Evolutionary conservation across 2,329 filamentous ascomycete species (phyloP), one percentile per base, ranked within the genome.

Genomic region (Exophiala aquamarina): DNA sequence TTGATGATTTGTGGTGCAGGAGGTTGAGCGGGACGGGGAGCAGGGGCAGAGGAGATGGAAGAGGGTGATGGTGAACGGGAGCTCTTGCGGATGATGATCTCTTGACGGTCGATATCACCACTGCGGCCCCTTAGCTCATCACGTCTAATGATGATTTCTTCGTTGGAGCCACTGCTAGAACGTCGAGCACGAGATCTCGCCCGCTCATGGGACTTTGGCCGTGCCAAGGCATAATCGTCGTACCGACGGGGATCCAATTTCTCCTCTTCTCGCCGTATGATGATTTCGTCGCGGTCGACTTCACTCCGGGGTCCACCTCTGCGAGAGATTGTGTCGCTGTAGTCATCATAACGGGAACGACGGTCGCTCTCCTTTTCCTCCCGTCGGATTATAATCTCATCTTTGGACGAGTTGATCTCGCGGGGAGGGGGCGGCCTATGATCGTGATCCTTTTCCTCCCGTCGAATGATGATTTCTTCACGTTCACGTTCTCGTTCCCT

Each of bases 1-100:
- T 82, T 79, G 59, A 93, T 84, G 35, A 86, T 76, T 54, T 78
- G 77, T 21, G 81, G 82, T 35, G 78, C 75, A 7, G 71, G 69
- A 38, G 70, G 66, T 39, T 81, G 79, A 15, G 79, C 77, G 3
- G 76, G 74, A 15, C 19, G 15, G 13, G 41, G 47, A 15, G 75
- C 65, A 13, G 72, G 73, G 9, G 76, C 51, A 13, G 51, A 47
- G 19, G 51, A 38, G 13, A 49, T 15, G 10, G 49, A 49, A 5
- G 47, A 50, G 6, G 56, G 56, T 14, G 57, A 59, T 14, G 49
- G 36, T n/a, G 58, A 60, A 13, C 52, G 56, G 50, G 65, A 65
- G 34, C 67, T 63, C 45, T 63, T 61, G 21, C 68, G 67, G 28
- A 68, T 61, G 45, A 70, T 64, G 43, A 73, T 63, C 48, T 73